Conservation (phyloP, 129 eudicot genomes). For the Chrysanthemum seticuspe region DNA sequence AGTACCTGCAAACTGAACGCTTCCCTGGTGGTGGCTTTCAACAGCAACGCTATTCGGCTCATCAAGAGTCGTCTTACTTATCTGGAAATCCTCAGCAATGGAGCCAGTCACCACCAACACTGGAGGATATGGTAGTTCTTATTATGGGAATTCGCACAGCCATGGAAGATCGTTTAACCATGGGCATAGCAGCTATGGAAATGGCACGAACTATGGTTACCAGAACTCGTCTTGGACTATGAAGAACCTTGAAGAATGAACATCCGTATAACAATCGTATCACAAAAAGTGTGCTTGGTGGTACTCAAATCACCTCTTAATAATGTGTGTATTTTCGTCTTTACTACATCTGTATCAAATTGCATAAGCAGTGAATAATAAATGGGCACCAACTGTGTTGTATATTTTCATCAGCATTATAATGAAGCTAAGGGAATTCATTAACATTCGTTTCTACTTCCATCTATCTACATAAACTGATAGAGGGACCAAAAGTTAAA, state of each 20-base stretch:
- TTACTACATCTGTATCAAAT: slow-evolving; percentile 16
- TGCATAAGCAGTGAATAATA: slow-evolving; percentile 33
- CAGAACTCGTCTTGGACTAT: slow-evolving; percentile 29
- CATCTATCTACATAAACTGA: neutral
- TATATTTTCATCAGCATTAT: neutral
- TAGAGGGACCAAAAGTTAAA: neutral
- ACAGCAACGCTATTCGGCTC: slow-evolving; percentile 33
- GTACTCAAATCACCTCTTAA: slow-evolving; percentile 16
- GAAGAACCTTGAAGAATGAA: slow-evolving; percentile 36
- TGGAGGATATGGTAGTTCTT: too few species aligned
- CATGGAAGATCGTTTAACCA: slow-evolving; percentile 18
- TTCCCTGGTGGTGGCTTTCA: slow-evolving; percentile 18
- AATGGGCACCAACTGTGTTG: neutral
- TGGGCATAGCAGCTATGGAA: slow-evolving; percentile 13
- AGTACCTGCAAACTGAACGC: neutral
- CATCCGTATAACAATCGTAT: slow-evolving; percentile 11
- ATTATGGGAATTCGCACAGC: neutral
- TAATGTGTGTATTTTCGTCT: slow-evolving; percentile 6
- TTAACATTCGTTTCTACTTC: neutral
- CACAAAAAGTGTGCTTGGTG: slow-evolving; percentile 17
- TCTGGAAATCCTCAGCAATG: slow-evolving; percentile 24
- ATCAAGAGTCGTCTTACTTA: slow-evolving; percentile 19
- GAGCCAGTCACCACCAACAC: slow-evolving; percentile 14
- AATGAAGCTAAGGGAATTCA: neutral
- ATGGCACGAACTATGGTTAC: slow-evolving; percentile 21